Evolutionary conservation across 768 basidiomycete species (phyloP), one percentile per base, ranked within the genome.

Genomic region (Auricularia heimuer): DNA sequence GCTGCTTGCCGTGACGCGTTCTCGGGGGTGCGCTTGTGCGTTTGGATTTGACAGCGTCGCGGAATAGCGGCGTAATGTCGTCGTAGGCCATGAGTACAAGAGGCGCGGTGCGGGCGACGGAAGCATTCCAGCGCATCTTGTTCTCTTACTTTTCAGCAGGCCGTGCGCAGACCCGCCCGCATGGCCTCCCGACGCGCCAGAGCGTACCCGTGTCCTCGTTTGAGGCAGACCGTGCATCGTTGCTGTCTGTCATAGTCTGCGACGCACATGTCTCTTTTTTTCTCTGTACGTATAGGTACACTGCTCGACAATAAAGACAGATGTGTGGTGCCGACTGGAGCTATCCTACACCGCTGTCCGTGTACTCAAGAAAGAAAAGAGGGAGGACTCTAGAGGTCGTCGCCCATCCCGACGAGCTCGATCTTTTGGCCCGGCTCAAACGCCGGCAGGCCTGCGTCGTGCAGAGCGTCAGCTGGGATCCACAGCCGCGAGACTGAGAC

Each of bases 351-450:
- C 16, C 24, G 18, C 10, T 18, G 63, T 65, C 62, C 29, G 45
- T 21, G 24, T 16, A 34, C 14, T 61, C 21, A 18, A 39, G 37
- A 21, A 33, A 37, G 42, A 56, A 63, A 37, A 1, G 6, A 3
- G 62, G 51, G 62, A 54, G 42, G 61, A 54, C 45, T 10, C 78
- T 76, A 96, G 67, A 94, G 84, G 75, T 97, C 94, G 74, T 95
- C 94, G 24, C 14, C 6, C 87, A 90, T 91, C 62, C 82, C 84
- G 67, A 94, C 84, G 66, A 95, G 91, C 80, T 93, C 88, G 34
- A 99, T 94, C 79, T 98, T 96, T 79, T 98, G 94, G 64, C 97
- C 97, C 2, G 97, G 96, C 75, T 96, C 91, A 80, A 99, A 98
- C 12, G 96, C 93, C 58, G 97, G 97, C 35, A 98, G 83, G 69